Base-by-base conservation (phyloP, 495 filamentous ascomycete genomes). In the Haplographium delicatum region DNA sequence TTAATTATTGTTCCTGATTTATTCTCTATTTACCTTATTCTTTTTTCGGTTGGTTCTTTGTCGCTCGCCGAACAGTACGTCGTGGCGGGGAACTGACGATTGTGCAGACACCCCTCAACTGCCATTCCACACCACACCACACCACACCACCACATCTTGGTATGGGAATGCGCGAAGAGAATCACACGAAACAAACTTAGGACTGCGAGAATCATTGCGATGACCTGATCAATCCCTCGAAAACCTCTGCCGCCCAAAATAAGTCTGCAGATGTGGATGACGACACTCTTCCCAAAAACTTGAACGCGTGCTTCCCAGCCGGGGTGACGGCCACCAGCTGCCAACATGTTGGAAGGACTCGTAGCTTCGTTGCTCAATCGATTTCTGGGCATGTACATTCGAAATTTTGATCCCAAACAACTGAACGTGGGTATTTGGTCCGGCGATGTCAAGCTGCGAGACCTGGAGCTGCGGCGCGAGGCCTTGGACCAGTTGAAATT, bases 381-480 rank as follows among this genome's bases (percentile, higher is more conserved):
- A 69, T 96, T 97, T 70, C 70, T 98, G 81, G 94, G 94, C 72
- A 96, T 97, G 82, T 97, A 97, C 72, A 89, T 98, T 65, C 90
- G 93, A 75, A 98, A 98, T 67, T 97, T 98, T 63, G 91, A 98
- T 66, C 84, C 91, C 16, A 87, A 84, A 57, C 93, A 98, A 72
- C 78, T 98, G 40, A 96, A 96, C 62, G 88, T 97, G 49, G 93
- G 93, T 47, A 96, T 97, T 56, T 98, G 91, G 93, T 91, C 86
- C 5, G 94, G 94, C 47, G 91, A 98, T 70, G 91, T 97, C 62
- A 91, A 90, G 68, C 77, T 98, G 23, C 82, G 82, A 28, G 84
- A 96, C 54, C 83, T 98, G 31, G 89, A 98, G 68, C 78, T 98
- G 25, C 88, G 89, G 47, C 82, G 83, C 39, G 93, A 98, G 72